Evolutionary conservation across 495 filamentous ascomycete species (phyloP).

Genomic region (Aspergillus haitiensis): DNA sequence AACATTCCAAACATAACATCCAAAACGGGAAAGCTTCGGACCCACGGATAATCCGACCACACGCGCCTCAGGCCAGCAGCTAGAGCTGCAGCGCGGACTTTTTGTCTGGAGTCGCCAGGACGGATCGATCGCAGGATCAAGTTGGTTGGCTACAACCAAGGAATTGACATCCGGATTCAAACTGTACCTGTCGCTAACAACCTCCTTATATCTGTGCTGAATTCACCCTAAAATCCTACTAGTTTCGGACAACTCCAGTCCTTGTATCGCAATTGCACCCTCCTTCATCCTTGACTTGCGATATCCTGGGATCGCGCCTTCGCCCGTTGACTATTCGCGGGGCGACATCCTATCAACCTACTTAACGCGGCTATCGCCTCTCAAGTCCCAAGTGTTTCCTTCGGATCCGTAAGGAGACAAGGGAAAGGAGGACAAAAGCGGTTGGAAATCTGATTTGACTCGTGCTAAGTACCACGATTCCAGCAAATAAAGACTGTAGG

Average conservation of each 20-base stretch:
- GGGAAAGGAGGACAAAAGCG: background rate
- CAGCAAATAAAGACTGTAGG: background rate
- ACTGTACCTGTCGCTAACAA: constrained; percentile 15
- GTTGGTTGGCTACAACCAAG: constrained; percentile 24
- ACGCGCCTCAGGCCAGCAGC: constrained; percentile 27
- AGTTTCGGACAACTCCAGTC: constrained; percentile 8
- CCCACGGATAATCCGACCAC: constrained; percentile 21
- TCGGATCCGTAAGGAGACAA: background rate
- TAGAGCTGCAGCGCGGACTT: constrained; percentile 37
- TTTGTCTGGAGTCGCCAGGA: constrained; percentile 26
- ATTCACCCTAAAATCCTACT: constrained; percentile 1
- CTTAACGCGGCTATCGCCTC: constrained; percentile 3
- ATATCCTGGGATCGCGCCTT: constrained; percentile 24
- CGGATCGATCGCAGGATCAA: constrained; percentile 31
- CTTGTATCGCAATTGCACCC: constrained; percentile 23
- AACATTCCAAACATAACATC: constrained; percentile 12
- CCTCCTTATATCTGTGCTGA: constrained; percentile 12
- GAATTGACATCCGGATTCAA: constrained; percentile 19
- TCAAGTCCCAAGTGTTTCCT: background rate
- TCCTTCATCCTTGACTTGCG: constrained; percentile 21
- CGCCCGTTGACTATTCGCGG: constrained; percentile 11
- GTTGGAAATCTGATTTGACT: constrained; percentile 4
- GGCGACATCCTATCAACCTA: constrained; percentile 1
- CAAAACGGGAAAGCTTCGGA: constrained; percentile 3
- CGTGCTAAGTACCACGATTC: constrained; percentile 1